Conservation (phyloP, 1,284 basidiomycete species). For the Bjerkandera adusta region DNA sequence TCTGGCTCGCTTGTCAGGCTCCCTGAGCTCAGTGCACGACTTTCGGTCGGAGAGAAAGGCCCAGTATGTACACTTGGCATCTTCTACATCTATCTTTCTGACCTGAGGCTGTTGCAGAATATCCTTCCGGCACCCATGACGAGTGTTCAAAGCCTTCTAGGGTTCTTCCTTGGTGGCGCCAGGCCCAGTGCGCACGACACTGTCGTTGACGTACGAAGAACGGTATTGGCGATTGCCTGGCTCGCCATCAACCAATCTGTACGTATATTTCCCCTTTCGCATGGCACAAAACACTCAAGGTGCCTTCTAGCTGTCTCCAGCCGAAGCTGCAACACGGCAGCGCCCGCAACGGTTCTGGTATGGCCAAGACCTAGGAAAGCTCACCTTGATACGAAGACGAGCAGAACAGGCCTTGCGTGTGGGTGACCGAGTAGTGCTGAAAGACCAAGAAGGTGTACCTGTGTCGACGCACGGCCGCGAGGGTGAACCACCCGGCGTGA, state of each 20-base stretch:
- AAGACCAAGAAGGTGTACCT: constrained; percentile 43
- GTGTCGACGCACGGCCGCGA: constrained; percentile 55
- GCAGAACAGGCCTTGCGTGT: constrained; percentile 66
- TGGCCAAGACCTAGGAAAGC: constrained; percentile 59
- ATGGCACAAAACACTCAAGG: constrained; percentile 1
- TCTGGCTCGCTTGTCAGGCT: constrained; percentile 62
- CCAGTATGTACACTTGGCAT: constrained; percentile 40
- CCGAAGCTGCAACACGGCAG: constrained; percentile 50
- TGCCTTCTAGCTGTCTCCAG: constrained; percentile 50
- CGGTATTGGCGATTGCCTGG: constrained; percentile 83
- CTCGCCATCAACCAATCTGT: constrained; percentile 87
- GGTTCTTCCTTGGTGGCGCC: constrained; percentile 42
- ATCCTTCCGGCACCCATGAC: constrained; percentile 56
- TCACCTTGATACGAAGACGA: constrained; percentile 64
- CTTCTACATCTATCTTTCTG: not conserved
- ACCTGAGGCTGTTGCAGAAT: constrained; percentile 40
- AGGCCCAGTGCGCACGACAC: constrained; percentile 49
- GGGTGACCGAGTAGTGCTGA: constrained; percentile 63
- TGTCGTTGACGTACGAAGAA: constrained; percentile 76
- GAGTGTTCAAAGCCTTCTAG: constrained; percentile 46
- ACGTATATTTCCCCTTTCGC: constrained; percentile 23
- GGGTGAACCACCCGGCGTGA: constrained; percentile 38
- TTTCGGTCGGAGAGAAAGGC: constrained; percentile 71
- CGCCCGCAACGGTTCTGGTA: constrained; percentile 80
- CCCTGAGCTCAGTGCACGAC: constrained; percentile 72